A percentile compares a stretch with the other conserved stretches of the same genome.
These are phyloP conservation scores for Fraxinus angustifolia DNA, from an alignment of 305 asterid species.

Conservation along the genomic window DNA sequence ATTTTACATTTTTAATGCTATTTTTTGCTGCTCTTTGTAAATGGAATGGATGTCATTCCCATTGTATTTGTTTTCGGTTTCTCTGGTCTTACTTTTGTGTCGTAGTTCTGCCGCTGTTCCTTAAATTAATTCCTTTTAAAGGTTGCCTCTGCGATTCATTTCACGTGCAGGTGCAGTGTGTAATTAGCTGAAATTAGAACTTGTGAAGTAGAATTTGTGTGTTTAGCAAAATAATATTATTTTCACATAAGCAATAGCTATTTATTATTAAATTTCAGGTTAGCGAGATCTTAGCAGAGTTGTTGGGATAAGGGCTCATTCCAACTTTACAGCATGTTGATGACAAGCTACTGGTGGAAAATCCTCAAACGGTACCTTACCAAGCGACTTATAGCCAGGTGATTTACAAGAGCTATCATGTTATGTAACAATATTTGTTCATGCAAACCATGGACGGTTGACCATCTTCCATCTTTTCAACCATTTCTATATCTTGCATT, in stretches of 20 bases:
- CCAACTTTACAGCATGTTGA: slow-evolving; percentile 96
- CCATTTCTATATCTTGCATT: not conserved
- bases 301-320: slow-evolving; percentile 90
- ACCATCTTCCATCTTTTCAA: slow-evolving; percentile 10
- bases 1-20: not conserved
- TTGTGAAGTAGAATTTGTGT: not conserved
- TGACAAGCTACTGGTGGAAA: slow-evolving; percentile 69
- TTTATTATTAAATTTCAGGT: slow-evolving; percentile 46
- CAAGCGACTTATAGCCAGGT: slow-evolving; percentile 83
- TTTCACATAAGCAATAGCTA: not conserved
- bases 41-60: not conserved
- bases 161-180: slow-evolving; percentile 2
- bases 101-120: not conserved
- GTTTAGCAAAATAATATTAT: slow-evolving; percentile 1
- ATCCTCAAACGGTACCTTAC: slow-evolving; percentile 77
- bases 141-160: slow-evolving; percentile 2
- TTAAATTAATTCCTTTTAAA: not conserved
- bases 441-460: slow-evolving; percentile 8
- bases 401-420: slow-evolving; percentile 21
- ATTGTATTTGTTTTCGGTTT: not conserved
- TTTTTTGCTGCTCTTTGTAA: not conserved
- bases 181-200: not conserved
- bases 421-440: not conserved
- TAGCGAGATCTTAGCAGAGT: slow-evolving; percentile 88
- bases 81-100: not conserved